Conservation (phyloP, 139 green algal species). For the Penium margaritaceum region DNA sequence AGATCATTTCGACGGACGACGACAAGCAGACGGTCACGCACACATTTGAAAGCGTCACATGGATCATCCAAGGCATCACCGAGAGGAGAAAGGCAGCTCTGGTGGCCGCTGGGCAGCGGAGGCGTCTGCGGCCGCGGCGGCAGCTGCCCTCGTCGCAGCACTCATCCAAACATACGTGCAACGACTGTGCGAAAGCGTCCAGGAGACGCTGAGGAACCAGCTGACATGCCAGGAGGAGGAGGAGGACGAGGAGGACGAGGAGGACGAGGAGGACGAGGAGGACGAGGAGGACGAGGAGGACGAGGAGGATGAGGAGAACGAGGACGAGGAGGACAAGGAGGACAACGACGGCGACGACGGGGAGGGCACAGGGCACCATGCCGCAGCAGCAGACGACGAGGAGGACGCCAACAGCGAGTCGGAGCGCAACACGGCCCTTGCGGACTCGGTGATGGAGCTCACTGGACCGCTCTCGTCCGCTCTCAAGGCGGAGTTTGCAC, state of each 20-base stretch:
- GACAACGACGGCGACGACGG: conserved; percentile 55
- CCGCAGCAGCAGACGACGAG: conserved; percentile 16
- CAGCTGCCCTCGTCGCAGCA: no score
- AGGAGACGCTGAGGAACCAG: conserved; percentile 47
- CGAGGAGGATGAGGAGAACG: conserved; percentile 43
- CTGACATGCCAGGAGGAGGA: conserved; percentile 45
- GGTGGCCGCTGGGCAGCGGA: no score
- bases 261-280: not conserved
- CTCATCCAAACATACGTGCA: no score
- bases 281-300: conserved; percentile 27
- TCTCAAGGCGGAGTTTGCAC: no score
- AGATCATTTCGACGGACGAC: conserved; percentile 44
- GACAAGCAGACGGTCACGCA: conserved; percentile 49
- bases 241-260: conserved; percentile 10
- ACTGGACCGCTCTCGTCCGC: no score
- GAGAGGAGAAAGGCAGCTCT: no score
- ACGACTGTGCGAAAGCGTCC: conserved; percentile 10
- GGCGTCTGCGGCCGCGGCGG: no score
- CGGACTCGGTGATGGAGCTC: no score
- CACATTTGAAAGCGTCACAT: conserved; percentile 11
- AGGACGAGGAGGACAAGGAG: conserved; percentile 56
- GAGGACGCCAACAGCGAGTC: no score
- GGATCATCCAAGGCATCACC: no score
- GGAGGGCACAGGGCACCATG: conserved; percentile 58
- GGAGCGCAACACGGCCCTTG: no score